Evolutionary conservation across 106 monocot species (phyloP).

Genomic region (Dactylorhiza incarnata): DNA sequence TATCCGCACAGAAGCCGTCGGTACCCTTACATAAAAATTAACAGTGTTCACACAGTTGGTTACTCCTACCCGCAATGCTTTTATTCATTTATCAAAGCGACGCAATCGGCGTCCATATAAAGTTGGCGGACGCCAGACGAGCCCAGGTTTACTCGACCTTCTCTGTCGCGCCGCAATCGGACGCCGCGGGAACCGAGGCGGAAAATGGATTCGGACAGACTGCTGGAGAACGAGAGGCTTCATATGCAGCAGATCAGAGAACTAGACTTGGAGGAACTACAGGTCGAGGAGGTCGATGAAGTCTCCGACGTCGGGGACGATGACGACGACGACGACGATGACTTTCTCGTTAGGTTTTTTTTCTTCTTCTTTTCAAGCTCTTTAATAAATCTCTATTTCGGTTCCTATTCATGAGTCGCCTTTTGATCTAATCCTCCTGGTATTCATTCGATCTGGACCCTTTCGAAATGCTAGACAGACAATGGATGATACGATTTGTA

Average conservation of each 20-base stretch:
- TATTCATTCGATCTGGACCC: neutral
- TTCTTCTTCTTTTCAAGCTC: no score
- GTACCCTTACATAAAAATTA: no score
- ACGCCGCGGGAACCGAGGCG: neutral
- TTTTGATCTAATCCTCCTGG: neutral
- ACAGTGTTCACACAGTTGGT: no score
- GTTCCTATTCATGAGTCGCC: neutral
- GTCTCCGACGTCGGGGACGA: conserved; percentile 7
- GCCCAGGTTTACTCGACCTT: no score
- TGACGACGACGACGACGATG: conserved; percentile 5
- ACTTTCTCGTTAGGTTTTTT: conserved; percentile 11
- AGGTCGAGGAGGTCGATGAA: conserved; percentile 36
- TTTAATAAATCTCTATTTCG: neutral
- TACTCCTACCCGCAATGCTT: no score
- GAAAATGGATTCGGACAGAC: conserved; percentile 12
- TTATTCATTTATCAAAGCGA: no score
- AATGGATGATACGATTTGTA: neutral
- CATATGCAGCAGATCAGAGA: conserved; percentile 36
- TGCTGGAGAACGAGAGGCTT: conserved; percentile 28
- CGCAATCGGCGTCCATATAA: no score
- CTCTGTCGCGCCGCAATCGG: no score
- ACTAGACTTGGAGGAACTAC: conserved; percentile 43
- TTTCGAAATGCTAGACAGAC: neutral
- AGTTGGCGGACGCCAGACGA: no score
- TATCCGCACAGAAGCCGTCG: no score